phyloP scores from a whole-genome alignment of 2,329 filamentous ascomycete species.

The Hysterium pulicare region DNA sequence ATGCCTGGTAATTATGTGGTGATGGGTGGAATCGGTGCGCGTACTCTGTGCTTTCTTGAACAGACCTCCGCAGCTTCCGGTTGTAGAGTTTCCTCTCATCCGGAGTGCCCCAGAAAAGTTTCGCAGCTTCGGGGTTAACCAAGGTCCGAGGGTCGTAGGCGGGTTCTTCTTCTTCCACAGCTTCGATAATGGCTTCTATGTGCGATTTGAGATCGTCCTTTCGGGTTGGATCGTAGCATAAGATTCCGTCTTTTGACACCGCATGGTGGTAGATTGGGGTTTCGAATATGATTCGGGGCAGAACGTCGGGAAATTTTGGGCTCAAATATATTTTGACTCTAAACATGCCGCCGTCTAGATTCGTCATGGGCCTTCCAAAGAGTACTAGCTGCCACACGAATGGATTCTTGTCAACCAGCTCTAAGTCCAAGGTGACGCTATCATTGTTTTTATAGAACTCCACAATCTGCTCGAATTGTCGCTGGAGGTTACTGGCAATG shows the following conservation, averaged over 20 bases:
- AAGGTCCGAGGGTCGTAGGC: slow-evolving; percentile 87
- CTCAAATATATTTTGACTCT: slow-evolving; percentile 76
- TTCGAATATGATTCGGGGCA: slow-evolving; percentile 78
- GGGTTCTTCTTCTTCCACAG: slow-evolving; percentile 82
- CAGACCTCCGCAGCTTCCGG: slow-evolving; percentile 72
- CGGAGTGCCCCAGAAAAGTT: slow-evolving; percentile 77
- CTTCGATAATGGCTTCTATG: slow-evolving; percentile 75
- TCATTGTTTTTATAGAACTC: slow-evolving; percentile 70
- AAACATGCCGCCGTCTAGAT: slow-evolving; percentile 88
- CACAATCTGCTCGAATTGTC: slow-evolving; percentile 80
- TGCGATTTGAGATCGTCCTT: slow-evolving; percentile 76
- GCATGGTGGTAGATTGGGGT: slow-evolving; percentile 85
- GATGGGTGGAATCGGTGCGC: slow-evolving; percentile 14
- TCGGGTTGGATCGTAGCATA: slow-evolving; percentile 71
- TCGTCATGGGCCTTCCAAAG: slow-evolving; percentile 88
- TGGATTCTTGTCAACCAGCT: slow-evolving; percentile 75
- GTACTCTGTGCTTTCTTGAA: slow-evolving; percentile 55
- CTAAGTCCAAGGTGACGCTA: slow-evolving; percentile 68
- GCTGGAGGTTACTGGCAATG: slow-evolving; percentile 75
- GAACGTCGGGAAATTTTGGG: slow-evolving; percentile 80
- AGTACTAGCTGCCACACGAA: slow-evolving; percentile 88
- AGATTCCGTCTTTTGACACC: slow-evolving; percentile 73
- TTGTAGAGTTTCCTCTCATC: slow-evolving; percentile 84
- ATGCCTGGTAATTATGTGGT: too few relatives aligned
- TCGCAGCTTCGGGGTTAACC: slow-evolving; percentile 81